These are phyloP conservation scores for Fraxinus excelsior DNA, from an alignment of 257 asterid genomes.

Conservation along the genomic window DNA sequence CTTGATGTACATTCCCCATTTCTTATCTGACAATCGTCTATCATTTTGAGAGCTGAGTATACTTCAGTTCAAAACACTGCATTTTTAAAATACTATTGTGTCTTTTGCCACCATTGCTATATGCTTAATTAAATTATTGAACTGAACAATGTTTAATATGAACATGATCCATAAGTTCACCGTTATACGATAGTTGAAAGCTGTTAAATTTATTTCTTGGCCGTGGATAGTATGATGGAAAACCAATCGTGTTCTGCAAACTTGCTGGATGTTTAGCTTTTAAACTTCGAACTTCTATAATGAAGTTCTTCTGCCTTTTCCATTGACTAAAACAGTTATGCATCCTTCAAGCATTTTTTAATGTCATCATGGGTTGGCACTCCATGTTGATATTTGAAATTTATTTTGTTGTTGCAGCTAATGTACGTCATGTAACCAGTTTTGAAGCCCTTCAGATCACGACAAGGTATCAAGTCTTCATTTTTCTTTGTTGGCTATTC, in stretches of 20 bases:
- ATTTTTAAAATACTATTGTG: not conserved
- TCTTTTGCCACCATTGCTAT: not conserved
- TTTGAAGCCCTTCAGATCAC: slow-evolving; percentile 63
- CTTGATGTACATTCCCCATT: too few relatives aligned
- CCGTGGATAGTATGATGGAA: not conserved
- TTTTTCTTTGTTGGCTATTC: not conserved
- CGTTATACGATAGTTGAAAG: not conserved
- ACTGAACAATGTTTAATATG: too few relatives aligned
- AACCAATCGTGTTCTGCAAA: not conserved
- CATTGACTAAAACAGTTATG: not conserved
- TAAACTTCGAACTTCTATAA: not conserved
- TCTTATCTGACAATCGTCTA: too few relatives aligned
- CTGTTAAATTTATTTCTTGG: not conserved
- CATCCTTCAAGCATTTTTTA: not conserved
- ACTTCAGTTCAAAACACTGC: not conserved
- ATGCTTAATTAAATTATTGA: not conserved
- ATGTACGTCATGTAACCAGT: slow-evolving; percentile 45
- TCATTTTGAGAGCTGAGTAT: not conserved
- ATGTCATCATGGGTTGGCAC: slow-evolving; percentile 4
- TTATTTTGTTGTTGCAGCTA: slow-evolving; percentile 45
- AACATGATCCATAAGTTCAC: not conserved
- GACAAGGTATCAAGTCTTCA: slow-evolving; percentile 47
- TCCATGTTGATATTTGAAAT: slow-evolving; percentile 21
- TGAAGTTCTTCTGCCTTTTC: not conserved
- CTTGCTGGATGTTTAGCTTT: not conserved